A percentile compares a stretch with the other conserved stretches of the same genome.
Evolutionary conservation across 106 monocot species (phyloP).

Genomic region (Chionographis japonica): DNA sequence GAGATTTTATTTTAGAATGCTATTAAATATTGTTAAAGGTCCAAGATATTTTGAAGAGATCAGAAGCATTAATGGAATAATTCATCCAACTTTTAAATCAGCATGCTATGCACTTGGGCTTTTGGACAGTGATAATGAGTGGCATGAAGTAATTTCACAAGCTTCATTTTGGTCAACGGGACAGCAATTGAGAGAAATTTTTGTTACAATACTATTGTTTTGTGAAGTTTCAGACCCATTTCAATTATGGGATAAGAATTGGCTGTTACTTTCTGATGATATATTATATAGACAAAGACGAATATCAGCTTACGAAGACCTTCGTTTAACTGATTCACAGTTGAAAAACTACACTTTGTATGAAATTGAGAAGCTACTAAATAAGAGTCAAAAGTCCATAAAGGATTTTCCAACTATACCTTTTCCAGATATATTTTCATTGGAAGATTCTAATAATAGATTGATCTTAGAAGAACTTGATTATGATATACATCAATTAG

Average conservation of each 20-base stretch:
- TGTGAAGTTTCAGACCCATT: not conserved
- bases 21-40: not conserved
- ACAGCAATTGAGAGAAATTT: not conserved
- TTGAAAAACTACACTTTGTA: too few species aligned
- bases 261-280: not conserved
- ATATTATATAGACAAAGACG: not conserved
- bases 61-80: not conserved
- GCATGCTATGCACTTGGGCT: not conserved
- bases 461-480: not conserved
- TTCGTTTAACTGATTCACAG: too few species aligned
- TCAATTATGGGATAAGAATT: not conserved
- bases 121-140: not conserved
- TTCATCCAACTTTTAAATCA: not conserved
- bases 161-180: not conserved
- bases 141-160: not conserved
- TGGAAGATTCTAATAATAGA: not conserved
- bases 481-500: not conserved
- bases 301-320: not conserved
- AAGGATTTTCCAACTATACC: not conserved
- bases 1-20: not conserved
- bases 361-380: too few species aligned
- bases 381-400: not conserved
- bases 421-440: not conserved
- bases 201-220: not conserved
- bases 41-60: not conserved